Percentiles rank a stretch among this genome's conserved stretches.
These are phyloP conservation scores for Xylaria grammica DNA, from an alignment of 495 filamentous ascomycete species.

Conservation along the genomic window DNA sequence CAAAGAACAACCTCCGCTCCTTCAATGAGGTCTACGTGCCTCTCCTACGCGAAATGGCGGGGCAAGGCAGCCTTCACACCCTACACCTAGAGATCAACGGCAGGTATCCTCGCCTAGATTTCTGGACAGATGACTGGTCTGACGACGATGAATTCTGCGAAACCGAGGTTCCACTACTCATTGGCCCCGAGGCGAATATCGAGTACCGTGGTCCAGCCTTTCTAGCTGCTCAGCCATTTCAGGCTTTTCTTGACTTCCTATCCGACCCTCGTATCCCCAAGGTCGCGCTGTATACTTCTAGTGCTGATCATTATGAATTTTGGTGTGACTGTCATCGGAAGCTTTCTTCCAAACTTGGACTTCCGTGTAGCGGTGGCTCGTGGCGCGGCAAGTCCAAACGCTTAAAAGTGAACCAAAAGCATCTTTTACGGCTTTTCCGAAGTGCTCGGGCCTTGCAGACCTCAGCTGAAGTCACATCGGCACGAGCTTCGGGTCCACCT, in stretches of 20 bases:
- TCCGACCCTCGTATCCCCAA: constrained; percentile 5
- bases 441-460: neutral
- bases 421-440: constrained; percentile 3
- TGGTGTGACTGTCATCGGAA: constrained; percentile 16
- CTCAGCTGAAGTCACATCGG: neutral
- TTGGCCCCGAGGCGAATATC: neutral
- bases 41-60: constrained; percentile 27
- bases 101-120: constrained; percentile 26
- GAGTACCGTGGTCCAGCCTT: constrained; percentile 4
- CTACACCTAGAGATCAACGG: constrained; percentile 28
- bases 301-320: constrained; percentile 15
- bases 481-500: neutral
- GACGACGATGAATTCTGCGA: constrained; percentile 7
- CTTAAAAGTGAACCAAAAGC: constrained; percentile 11
- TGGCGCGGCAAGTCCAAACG: constrained; percentile 13
- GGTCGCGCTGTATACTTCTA: constrained; percentile 4
- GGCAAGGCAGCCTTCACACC: constrained; percentile 27
- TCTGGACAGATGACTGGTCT: constrained; percentile 28
- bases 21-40: constrained; percentile 25
- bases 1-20: constrained; percentile 25
- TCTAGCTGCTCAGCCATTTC: constrained; percentile 9
- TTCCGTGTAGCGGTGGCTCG: constrained; percentile 4
- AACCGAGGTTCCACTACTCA: neutral
- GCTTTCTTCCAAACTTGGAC: neutral
- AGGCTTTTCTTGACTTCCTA: constrained; percentile 13